Percentiles rank a stretch among this genome's conserved stretches.
phyloP scores from a whole-genome alignment of 2,329 filamentous ascomycete species.

The Claviceps paspali region DNA sequence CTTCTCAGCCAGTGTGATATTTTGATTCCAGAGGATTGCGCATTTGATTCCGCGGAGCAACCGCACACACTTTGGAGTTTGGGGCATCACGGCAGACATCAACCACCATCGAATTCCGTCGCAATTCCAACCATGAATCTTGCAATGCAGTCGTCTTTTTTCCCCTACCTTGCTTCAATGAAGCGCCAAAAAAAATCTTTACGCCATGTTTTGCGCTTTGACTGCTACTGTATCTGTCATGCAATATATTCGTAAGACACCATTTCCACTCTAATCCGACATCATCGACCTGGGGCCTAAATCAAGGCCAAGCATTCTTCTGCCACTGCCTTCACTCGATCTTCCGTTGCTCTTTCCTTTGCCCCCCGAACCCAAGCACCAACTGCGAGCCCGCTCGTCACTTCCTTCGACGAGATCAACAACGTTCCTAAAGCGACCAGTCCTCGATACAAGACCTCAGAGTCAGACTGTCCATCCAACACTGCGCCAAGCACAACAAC shows the following conservation, averaged over 20 bases:
- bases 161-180: rapidly evolving
- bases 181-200: background rate
- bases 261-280: background rate
- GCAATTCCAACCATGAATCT: too few species aligned
- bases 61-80: slow-evolving; percentile 1
- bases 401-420: slow-evolving; percentile 37
- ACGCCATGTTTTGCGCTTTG: too few species aligned
- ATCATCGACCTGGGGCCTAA: background rate
- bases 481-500: slow-evolving; percentile 48
- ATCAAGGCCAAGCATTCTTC: slow-evolving; percentile 25
- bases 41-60: too few species aligned
- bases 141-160: too few species aligned
- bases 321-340: slow-evolving; percentile 30
- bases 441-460: slow-evolving; percentile 69
- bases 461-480: slow-evolving; percentile 52
- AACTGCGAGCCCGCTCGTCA: slow-evolving; percentile 27
- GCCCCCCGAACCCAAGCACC: slow-evolving; percentile 26
- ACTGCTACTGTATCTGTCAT: background rate
- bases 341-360: slow-evolving; percentile 28
- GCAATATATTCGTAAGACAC: background rate
- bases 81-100: background rate
- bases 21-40: too few species aligned
- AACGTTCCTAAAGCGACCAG: slow-evolving; percentile 69
- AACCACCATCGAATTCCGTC: background rate
- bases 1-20: too few species aligned